phyloP scores from a whole-genome alignment of 2,329 filamentous ascomycete genomes.

The Westerdykella ornata region DNA sequence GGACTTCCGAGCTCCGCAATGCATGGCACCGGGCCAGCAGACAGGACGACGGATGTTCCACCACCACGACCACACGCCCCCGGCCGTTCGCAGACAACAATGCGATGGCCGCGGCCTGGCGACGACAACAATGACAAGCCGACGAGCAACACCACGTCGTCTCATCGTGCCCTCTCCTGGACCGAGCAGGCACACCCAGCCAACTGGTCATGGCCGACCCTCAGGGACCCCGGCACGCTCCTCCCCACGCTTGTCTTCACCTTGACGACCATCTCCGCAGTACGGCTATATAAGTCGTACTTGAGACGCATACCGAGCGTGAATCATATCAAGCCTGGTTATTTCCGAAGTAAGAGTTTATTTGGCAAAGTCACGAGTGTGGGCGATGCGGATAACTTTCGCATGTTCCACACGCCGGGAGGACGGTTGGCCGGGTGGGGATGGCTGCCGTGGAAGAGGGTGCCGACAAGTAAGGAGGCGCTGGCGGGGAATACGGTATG shows the following conservation, averaged over 20 bases:
- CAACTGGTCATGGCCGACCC: constrained; percentile 50
- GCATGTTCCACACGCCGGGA: constrained; percentile 91
- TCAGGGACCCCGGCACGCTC: constrained; percentile 50
- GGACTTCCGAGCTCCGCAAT: not conserved
- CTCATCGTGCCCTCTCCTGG: constrained; percentile 34
- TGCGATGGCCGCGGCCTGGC: constrained; percentile 40
- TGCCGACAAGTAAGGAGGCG: constrained; percentile 62
- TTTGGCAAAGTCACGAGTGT: constrained; percentile 87
- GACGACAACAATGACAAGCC: constrained; percentile 22
- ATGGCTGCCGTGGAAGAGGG: constrained; percentile 66
- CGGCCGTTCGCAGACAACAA: constrained; percentile 25
- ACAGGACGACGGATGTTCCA: not conserved
- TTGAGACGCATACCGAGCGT: constrained; percentile 78
- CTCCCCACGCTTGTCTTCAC: constrained; percentile 51
- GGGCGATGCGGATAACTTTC: constrained; percentile 93
- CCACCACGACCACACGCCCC: not conserved
- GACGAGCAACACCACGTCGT: constrained; percentile 9
- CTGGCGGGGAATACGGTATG: constrained; percentile 72
- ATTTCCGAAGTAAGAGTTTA: constrained; percentile 68
- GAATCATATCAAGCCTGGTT: constrained; percentile 64
- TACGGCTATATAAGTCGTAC: constrained; percentile 61
- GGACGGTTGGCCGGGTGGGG: constrained; percentile 83
- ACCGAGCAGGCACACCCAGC: constrained; percentile 31
- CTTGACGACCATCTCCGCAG: constrained; percentile 47
- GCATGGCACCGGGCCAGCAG: not conserved